A percentile compares a stretch with the other conserved stretches of the same genome.
phyloP scores from a whole-genome alignment of 169 alveolate genomes.

The Plasmodium adleri region DNA sequence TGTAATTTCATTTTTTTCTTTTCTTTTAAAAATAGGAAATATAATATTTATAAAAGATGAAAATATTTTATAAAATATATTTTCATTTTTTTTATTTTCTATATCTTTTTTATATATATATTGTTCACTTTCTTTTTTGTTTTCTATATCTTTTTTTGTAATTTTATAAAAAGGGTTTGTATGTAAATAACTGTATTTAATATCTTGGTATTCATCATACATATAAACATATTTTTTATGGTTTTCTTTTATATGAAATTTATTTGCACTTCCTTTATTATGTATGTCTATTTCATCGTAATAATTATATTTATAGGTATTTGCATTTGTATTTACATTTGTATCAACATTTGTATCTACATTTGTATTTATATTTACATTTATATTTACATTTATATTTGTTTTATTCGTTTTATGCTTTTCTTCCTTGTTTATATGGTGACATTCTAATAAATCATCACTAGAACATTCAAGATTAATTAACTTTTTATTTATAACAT shows the following conservation, averaged over 20 bases:
- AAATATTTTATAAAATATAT: constrained; percentile 7
- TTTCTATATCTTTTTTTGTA: background rate
- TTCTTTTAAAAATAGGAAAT: constrained; percentile 4
- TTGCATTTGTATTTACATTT: background rate
- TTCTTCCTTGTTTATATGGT: constrained; percentile 9
- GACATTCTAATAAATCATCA: constrained; percentile 22
- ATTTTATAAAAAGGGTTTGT: constrained; percentile 28
- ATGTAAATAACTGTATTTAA: constrained; percentile 15
- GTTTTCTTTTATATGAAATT: background rate
- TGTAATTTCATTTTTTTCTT: background rate
- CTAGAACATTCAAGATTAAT: constrained; percentile 33
- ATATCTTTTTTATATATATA: background rate
- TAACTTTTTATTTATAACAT: constrained; percentile 42
- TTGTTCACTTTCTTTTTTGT: background rate
- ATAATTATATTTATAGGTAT: too few species aligned
- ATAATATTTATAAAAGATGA: background rate
- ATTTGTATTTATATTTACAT: background rate
- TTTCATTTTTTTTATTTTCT: background rate
- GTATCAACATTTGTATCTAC: background rate
- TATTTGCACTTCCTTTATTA: background rate
- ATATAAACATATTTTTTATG: background rate
- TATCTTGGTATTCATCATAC: background rate
- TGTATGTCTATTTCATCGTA: background rate
- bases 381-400: constrained; percentile 2
- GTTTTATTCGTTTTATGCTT: background rate